Evolutionary conservation across 371 early-diverging fungal genomes (phyloP).

Genomic region (Entomophthora muscae): DNA sequence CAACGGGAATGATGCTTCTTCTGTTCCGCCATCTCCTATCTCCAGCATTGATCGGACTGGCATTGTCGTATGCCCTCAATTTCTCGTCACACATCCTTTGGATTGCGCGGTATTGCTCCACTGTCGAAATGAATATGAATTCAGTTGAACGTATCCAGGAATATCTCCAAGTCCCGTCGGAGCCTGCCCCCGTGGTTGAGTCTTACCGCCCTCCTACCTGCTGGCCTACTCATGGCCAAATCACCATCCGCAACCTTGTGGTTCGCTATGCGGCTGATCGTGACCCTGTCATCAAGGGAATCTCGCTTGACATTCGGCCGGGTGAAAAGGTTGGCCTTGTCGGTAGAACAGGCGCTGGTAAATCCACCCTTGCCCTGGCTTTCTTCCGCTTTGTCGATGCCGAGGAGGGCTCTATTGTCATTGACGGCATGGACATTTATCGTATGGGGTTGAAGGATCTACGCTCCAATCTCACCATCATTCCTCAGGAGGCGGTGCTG

Average conservation of each 20-base stretch:
- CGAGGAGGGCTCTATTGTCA: slow-evolving; percentile 30
- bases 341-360: slow-evolving; percentile 35
- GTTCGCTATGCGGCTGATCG: slow-evolving; percentile 37
- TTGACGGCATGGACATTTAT: slow-evolving; percentile 48
- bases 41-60: slow-evolving; percentile 57
- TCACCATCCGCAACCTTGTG: slow-evolving; percentile 32
- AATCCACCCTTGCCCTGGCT: slow-evolving; percentile 42
- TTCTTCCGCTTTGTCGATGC: slow-evolving; percentile 53
- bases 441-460: slow-evolving; percentile 39
- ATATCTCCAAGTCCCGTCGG: slow-evolving; percentile 33
- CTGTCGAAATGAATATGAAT: slow-evolving; percentile 52
- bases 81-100: slow-evolving; percentile 40
- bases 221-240: slow-evolving; percentile 41
- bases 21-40: slow-evolving; percentile 22
- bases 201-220: slow-evolving; percentile 5
- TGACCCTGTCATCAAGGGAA: slow-evolving; percentile 32
- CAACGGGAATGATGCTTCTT: slow-evolving; percentile 27
- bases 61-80: slow-evolving; percentile 47
- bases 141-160: slow-evolving; percentile 44
- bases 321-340: slow-evolving; percentile 24
- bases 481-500: slow-evolving; percentile 53
- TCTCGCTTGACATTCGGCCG: slow-evolving; percentile 25
- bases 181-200: slow-evolving; percentile 24
- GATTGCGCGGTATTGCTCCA: slow-evolving; percentile 19
- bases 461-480: slow-evolving; percentile 39